These are phyloP conservation scores for Prunus mume DNA, from an alignment of 306 rosid genomes.

Conservation along the genomic window DNA sequence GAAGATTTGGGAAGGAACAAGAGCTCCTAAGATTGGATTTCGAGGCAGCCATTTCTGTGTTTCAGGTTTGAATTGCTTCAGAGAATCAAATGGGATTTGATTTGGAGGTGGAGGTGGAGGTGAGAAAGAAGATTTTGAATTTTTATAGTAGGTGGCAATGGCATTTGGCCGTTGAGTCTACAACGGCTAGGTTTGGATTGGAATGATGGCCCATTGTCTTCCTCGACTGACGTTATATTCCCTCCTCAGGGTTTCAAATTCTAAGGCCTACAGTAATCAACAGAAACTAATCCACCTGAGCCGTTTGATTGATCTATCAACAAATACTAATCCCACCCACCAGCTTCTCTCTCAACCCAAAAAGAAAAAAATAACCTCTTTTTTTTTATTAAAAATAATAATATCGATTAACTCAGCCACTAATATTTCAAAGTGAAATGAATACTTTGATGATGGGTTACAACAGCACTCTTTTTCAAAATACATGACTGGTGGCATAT, in stretches of 20 bases:
- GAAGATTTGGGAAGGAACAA: slow-evolving; percentile 58
- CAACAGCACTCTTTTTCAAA: too few species aligned
- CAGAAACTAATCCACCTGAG: too few species aligned
- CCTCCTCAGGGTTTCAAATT: slow-evolving; percentile 49
- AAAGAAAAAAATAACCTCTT: neutral
- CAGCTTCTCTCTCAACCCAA: neutral
- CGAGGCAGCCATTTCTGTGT: slow-evolving; percentile 47
- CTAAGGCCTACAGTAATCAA: neutral
- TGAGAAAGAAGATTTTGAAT: slow-evolving; percentile 25
- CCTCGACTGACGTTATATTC: slow-evolving; percentile 33
- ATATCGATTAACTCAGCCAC: too few species aligned
- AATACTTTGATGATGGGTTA: too few species aligned
- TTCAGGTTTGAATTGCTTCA: neutral
- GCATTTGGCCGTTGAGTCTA: slow-evolving; percentile 48
- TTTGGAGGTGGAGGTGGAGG: neutral
- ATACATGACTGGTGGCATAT: too few species aligned
- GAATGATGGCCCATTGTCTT: slow-evolving; percentile 31
- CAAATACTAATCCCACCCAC: neutral
- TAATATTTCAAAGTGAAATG: too few species aligned
- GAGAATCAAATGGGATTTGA: neutral
- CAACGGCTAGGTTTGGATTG: slow-evolving; percentile 54
- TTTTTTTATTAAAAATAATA: too few species aligned
- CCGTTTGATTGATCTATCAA: too few species aligned
- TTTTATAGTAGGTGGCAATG: slow-evolving; percentile 23
- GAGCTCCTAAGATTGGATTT: slow-evolving; percentile 44